Base-by-base conservation (phyloP, 1,139 yeast genomes). In the Taphrina flavorubra region DNA sequence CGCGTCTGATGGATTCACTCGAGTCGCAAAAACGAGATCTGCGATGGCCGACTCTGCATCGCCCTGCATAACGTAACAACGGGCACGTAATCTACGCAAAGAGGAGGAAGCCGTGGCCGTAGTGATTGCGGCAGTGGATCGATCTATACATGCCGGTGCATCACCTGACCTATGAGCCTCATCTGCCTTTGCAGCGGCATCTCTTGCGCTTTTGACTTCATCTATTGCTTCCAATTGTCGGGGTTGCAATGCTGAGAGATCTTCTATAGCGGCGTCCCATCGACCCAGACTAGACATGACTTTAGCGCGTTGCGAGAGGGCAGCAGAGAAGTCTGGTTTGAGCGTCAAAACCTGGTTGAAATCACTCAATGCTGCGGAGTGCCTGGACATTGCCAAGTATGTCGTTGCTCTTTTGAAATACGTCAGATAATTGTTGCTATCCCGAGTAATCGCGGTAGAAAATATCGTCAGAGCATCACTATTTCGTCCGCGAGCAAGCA, bases 351-450 rank as follows among this genome's bases (percentile, higher is more conserved):
- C 79, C 56, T 70, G 72, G 56, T 75, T 74, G 63, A 80, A 76
- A 66, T 80, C 82, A 18, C 75, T 73, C 58, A 80, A 71, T 0
- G 83, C 83, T 56, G 76, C 76, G 34, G 68, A 57, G 57, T 78
- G 79, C 62, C 74, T 74, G 20, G 81, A 80, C 51, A 76, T 72
- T 4, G 80, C 75, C 67, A 79, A 73, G 63, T 78, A 76, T 36
- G 79, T 79, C 1, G 79, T 77, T 6, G 80, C 81, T 10, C 82
- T 75, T 70, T 78, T 78, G 74, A 78, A 80, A 47, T 75, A 70
- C n/a, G 76, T 75, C 70, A 78, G 69, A 70, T 76, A 78, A 72
- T 78, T 77, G 7, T 51, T 36, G 13, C 46, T 53, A 58, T 65
- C 69, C n/a, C 47, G 40, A 8, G 34, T 20, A 16, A 60, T 60